Evolutionary conservation across 352 stramenopile species (phyloP), one percentile per base, ranked within the genome.

Genomic region (Phytophthora foliorum): DNA sequence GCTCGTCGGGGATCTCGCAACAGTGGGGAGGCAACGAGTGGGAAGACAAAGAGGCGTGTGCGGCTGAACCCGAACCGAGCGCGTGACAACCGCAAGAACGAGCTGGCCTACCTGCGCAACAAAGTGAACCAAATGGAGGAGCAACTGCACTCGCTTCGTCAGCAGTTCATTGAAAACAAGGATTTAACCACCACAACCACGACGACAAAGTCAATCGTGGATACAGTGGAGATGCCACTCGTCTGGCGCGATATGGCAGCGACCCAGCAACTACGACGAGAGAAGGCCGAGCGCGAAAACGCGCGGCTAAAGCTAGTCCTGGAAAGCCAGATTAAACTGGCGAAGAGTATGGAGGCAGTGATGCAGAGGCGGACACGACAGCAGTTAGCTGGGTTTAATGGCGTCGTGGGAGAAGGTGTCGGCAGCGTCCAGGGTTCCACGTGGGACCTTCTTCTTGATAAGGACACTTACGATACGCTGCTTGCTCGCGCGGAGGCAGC

Each of bases 241-340:
- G 56, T 81, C 14, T 87, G 78, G 78, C 63, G 77, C 10, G 67
- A 81, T 38, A 71, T 82, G 57, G 72, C 73, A 27, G 63, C 59
- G 2, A 62, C 57, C 0, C 75, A 87, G 46, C 59, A 74, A 29
- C 46, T 69, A 56, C 66, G 64, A 53, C 67, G 75, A 48, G 61
- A 76, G 44, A 75, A 82, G 25, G 67, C 78, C 0, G 75, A 87
- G 48, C 63, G 67, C 10, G 78, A 84, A 46, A 87, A 87, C n/a
- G 54, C 67, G n/a, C 75, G 67, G 7, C 66, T 87, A 32, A 87
- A 87, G 50, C 55, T 78, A 4, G 70, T 77, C 17, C 69, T 87
- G 19, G 78, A 84, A 48, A 75, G 68, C 41, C 78, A 87, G 54
- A 70, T 82, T 24, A 82, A 82, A 46, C 48, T 84, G 29, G 75